A percentile compares a stretch with the other conserved stretches of the same genome.
phyloP scores from a whole-genome alignment of 345 rosid species.

The Iberis pinnata region DNA sequence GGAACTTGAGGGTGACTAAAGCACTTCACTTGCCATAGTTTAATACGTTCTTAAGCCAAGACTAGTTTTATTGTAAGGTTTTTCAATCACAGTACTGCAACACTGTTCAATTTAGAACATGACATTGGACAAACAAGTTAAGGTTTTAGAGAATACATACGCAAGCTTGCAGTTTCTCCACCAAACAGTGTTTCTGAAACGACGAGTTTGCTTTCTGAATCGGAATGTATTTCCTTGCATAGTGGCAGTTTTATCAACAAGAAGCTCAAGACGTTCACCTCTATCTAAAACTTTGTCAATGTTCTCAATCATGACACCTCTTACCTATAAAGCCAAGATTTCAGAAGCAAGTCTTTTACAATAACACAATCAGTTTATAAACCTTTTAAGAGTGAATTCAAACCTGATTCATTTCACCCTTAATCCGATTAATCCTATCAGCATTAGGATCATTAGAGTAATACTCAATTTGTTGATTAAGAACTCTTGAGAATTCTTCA shows the following conservation, averaged over 20 bases:
- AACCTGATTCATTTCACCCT: slow-evolving; percentile 87
- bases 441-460: slow-evolving; percentile 89
- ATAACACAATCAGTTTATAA: slow-evolving; percentile 37
- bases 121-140: background rate
- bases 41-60: background rate
- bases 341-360: no score
- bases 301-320: slow-evolving; percentile 89
- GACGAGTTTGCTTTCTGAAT: slow-evolving; percentile 88
- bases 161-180: slow-evolving; percentile 91
- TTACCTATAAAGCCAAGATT: slow-evolving; percentile 39
- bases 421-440: slow-evolving; percentile 75
- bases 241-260: slow-evolving; percentile 86
- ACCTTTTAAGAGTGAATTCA: slow-evolving; percentile 12
- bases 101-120: background rate
- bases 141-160: slow-evolving; percentile 29
- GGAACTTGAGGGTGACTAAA: background rate
- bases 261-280: slow-evolving; percentile 85
- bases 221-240: slow-evolving; percentile 94
- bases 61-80: background rate
- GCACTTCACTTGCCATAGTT: slow-evolving; percentile 1
- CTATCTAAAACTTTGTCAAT: slow-evolving; percentile 88
- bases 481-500: slow-evolving; percentile 91
- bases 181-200: slow-evolving; percentile 76
- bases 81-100: background rate
- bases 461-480: slow-evolving; percentile 95